Conservation (phyloP, 2,329 filamentous ascomycete species). For the Pseudogymnoascus sp. region DNA sequence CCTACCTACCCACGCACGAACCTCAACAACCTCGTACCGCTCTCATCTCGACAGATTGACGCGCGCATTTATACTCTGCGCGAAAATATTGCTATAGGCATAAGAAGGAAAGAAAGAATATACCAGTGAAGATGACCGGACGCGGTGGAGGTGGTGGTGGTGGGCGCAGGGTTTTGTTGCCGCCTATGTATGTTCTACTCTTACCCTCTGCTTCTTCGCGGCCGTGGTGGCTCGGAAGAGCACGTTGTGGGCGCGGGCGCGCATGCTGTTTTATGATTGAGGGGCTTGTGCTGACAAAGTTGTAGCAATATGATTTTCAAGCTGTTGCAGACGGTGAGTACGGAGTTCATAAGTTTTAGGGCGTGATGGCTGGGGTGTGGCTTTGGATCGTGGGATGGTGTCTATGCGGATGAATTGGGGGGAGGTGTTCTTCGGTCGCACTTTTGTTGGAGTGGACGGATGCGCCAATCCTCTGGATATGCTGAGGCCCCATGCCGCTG, state of each 20-base stretch:
- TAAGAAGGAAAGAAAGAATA: background rate
- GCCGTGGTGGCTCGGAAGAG: background rate
- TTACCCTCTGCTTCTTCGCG: background rate
- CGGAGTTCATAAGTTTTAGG: constrained; percentile 14
- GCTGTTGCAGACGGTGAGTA: constrained; percentile 57
- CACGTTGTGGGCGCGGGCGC: background rate
- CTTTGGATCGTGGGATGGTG: background rate
- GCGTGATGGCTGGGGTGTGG: background rate
- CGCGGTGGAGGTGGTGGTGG: constrained; percentile 26
- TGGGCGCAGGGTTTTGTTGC: constrained; percentile 61
- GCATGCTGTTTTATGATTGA: background rate
- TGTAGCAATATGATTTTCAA: constrained; percentile 87
- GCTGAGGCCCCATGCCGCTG: background rate
- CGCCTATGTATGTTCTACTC: constrained; percentile 44
- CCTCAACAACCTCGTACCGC: background rate
- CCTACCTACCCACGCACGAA: background rate
- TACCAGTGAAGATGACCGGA: constrained; percentile 26
- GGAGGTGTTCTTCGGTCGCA: background rate
- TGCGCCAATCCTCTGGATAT: background rate
- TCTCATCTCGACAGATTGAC: background rate
- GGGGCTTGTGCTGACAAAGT: background rate
- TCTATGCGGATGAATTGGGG: background rate
- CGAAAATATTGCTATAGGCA: background rate
- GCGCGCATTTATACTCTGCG: constrained; percentile 1
- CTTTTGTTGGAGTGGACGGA: background rate